phyloP scores from a whole-genome alignment of 2,329 filamentous ascomycete species.

The Geosmithia flava region DNA sequence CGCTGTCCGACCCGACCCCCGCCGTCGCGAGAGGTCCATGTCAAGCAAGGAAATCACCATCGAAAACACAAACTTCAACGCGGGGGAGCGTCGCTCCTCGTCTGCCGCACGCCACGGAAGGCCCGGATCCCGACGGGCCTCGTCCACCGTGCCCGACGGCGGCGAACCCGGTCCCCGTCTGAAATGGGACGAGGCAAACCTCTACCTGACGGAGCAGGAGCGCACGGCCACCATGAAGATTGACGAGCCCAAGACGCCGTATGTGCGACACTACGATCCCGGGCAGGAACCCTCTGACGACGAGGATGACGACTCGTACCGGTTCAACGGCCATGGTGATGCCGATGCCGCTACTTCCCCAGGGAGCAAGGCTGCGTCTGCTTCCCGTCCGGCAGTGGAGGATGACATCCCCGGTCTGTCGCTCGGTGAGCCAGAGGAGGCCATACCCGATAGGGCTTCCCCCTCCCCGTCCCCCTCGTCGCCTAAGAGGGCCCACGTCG shows the following conservation, averaged over 20 bases:
- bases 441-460: constrained; percentile 32
- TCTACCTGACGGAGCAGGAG: constrained; percentile 95
- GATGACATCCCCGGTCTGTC: constrained; percentile 88
- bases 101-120: constrained; percentile 39
- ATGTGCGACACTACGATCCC: constrained; percentile 84
- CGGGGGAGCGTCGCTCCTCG: constrained; percentile 77
- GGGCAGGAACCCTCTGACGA: constrained; percentile 78
- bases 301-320: constrained; percentile 38
- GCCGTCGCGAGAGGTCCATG: constrained; percentile 20
- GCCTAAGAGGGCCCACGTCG: constrained; percentile 71
- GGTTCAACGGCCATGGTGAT: constrained; percentile 7
- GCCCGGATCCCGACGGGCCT: constrained; percentile 50
- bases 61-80: constrained; percentile 89
- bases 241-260: constrained; percentile 95
- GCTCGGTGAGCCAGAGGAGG: constrained; percentile 83
- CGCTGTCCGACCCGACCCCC: constrained; percentile 14
- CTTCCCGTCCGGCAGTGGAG: constrained; percentile 26
- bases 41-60: constrained; percentile 82
- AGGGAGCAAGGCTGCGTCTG: constrained; percentile 13
- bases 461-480: constrained; percentile 22
- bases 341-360: constrained; percentile 8
- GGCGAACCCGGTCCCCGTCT: constrained; percentile 55
- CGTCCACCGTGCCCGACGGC: neutral
- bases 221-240: constrained; percentile 98
- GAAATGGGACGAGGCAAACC: constrained; percentile 97